Conservation (phyloP, 495 filamentous ascomycete species). For the Aspergillus asperescens region DNA sequence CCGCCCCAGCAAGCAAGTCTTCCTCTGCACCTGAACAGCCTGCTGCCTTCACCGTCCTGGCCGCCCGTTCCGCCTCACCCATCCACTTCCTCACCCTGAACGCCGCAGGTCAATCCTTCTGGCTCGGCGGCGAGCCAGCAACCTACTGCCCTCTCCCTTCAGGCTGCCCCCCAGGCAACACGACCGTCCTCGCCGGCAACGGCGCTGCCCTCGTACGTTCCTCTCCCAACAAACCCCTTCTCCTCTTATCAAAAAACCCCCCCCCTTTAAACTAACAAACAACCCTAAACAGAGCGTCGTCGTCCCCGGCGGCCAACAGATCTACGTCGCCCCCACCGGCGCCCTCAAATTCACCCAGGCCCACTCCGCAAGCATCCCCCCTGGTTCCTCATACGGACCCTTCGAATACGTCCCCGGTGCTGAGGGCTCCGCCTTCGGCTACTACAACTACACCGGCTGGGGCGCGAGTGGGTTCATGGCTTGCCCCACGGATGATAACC, state of each 20-base stretch:
- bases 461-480: slow-evolving; percentile 41
- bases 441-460: slow-evolving; percentile 29
- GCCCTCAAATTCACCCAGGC: slow-evolving; percentile 55
- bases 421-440: slow-evolving; percentile 22
- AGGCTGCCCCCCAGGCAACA: slow-evolving; percentile 39
- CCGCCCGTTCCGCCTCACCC: slow-evolving; percentile 37
- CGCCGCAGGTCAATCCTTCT: slow-evolving; percentile 38
- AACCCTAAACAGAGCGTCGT: slow-evolving; percentile 32
- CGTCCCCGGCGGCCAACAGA: slow-evolving; percentile 62
- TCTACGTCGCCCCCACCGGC: slow-evolving; percentile 55
- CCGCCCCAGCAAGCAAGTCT: slow-evolving; percentile 17
- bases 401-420: slow-evolving; percentile 34
- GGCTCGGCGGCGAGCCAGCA: slow-evolving; percentile 33
- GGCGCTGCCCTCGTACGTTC: slow-evolving; percentile 32
- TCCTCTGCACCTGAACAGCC: slow-evolving; percentile 6
- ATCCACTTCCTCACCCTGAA: slow-evolving; percentile 40
- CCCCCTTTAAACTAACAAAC: neutral
- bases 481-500: slow-evolving; percentile 33
- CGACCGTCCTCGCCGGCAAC: slow-evolving; percentile 38
- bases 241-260: slow-evolving; percentile 12
- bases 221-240: neutral
- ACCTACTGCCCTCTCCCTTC: slow-evolving; percentile 36
- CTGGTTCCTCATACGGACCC: slow-evolving; percentile 43
- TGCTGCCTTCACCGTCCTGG: slow-evolving; percentile 32
- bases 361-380: slow-evolving; percentile 53